Evolutionary conservation across 768 basidiomycete genomes (phyloP).

Genomic region (Clitopilus hobsonii): DNA sequence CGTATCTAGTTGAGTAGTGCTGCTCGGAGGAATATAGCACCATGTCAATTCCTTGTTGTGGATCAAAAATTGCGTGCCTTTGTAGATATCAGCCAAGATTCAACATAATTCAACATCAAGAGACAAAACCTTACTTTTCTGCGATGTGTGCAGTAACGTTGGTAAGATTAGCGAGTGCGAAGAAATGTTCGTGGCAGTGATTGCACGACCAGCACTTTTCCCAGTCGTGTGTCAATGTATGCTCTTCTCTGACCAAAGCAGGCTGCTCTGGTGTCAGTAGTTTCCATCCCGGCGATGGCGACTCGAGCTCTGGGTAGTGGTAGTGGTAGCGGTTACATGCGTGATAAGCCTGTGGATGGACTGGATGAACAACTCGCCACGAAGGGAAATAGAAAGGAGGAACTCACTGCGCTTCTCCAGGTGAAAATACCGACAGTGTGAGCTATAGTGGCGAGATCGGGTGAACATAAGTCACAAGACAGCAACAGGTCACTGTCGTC

Average conservation of each 20-base stretch:
- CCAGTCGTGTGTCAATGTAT: background rate
- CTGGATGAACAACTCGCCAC: background rate
- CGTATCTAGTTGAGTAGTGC: no score
- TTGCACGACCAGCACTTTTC: background rate
- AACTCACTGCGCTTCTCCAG: constrained; percentile 11
- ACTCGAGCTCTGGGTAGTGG: no score
- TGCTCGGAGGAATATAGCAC: no score
- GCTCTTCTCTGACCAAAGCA: background rate
- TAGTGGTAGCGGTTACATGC: no score
- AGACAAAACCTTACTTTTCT: no score
- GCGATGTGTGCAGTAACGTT: no score
- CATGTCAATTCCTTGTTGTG: no score
- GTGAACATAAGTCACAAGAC: constrained; percentile 6
- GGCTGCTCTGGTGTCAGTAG: background rate
- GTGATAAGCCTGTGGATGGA: no score
- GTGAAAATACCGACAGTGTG: background rate
- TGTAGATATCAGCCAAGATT: no score
- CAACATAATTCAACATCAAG: no score
- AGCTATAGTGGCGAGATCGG: background rate
- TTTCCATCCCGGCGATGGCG: background rate
- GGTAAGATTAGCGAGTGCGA: background rate
- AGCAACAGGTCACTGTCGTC: constrained; percentile 1
- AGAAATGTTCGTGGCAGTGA: background rate
- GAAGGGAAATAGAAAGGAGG: background rate
- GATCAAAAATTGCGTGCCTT: no score